Evolutionary conservation across 768 basidiomycete species (phyloP), one percentile per base, ranked within the genome.

Genomic region (Lactarius quietus): DNA sequence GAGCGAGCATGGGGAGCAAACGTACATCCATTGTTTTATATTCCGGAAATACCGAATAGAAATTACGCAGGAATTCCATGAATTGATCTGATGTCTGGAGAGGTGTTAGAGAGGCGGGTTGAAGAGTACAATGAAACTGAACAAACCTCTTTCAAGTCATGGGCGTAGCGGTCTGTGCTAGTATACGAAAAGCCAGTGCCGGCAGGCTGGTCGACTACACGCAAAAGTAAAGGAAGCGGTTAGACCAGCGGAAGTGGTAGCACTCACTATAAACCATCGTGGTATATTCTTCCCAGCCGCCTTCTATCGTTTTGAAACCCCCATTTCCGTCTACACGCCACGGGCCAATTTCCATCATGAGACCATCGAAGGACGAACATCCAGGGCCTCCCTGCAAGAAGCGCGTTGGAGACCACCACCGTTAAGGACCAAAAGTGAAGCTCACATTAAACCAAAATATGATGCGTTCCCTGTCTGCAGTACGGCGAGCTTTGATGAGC

Each of bases 341-440:
- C 5, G 96, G 95, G 0, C 96, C 96, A n/a, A 95, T 82, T 71
- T 98, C 96, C 93, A 98, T 95, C 89, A 98, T 90, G 20, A 95
- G 82, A 3, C 96, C 96, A 71, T 98, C 96, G 73, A 98, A 98
- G 1, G 92, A 94, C 0, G 95, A 97, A 75, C 97, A 98, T 33
- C 97, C 97, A 23, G 96, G 96, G 1, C 96, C 96, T 23, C 94
- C 95, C 93, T 95, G 70, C 23, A 53, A 14, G 48, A 18, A 35
- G 58, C 41, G 36, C 26, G 26, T 57, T n/a, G 3, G 43, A 6
- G 41, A 62, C 39, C 23, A 57, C 38, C 26, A 33, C 63, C 51
- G 20, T 15, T 28, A 17, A 6, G 17, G 6, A 26, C 26, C 39
- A 57, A n/a, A 20, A 33, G 20, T 62, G 53, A 33, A n/a, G n/a